A percentile compares a stretch with the other conserved stretches of the same genome.
Evolutionary conservation across 2,329 filamentous ascomycete genomes (phyloP).

Genomic region (Monosporascus cannonballus): DNA sequence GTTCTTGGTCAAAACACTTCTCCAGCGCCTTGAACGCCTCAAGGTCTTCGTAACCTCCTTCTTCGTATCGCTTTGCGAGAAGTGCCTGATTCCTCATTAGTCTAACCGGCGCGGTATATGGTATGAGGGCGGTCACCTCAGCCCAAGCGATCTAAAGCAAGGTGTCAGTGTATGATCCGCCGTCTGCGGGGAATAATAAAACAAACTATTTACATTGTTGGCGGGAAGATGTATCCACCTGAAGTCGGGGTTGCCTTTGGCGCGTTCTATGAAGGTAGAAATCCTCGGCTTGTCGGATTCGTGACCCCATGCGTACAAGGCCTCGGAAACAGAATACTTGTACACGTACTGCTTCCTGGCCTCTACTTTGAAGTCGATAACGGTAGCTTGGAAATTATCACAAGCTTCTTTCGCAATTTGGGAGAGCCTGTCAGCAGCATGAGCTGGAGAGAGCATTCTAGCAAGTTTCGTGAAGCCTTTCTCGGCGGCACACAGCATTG

Average conservation of each 20-base stretch:
- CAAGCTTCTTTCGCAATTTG: slow-evolving; percentile 37
- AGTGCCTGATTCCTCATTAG: slow-evolving; percentile 30
- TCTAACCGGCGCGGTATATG: too few relatives aligned
- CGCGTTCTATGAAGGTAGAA: slow-evolving; percentile 36
- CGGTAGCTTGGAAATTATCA: slow-evolving; percentile 42
- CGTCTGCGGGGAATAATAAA: not conserved
- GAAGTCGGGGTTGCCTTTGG: slow-evolving; percentile 39
- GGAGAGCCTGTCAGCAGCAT: slow-evolving; percentile 26
- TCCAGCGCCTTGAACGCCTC: slow-evolving; percentile 58
- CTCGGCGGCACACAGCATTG: slow-evolving; percentile 36
- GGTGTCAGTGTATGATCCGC: slow-evolving; percentile 11
- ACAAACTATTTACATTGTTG: slow-evolving; percentile 33
- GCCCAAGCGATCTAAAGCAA: slow-evolving; percentile 51
- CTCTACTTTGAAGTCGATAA: slow-evolving; percentile 44
- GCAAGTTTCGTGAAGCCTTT: slow-evolving; percentile 29
- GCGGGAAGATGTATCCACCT: slow-evolving; percentile 48
- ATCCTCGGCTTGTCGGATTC: slow-evolving; percentile 40
- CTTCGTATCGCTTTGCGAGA: slow-evolving; percentile 57
- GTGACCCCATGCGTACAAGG: slow-evolving; percentile 43
- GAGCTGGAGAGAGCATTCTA: slow-evolving; percentile 30
- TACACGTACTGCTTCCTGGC: slow-evolving; percentile 37
- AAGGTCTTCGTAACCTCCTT: slow-evolving; percentile 53
- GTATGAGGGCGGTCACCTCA: slow-evolving; percentile 30
- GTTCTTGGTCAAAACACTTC: slow-evolving; percentile 55
- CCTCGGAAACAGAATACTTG: slow-evolving; percentile 41